Base-by-base conservation (phyloP, 2,329 filamentous ascomycete species). In the Arthroderma sp. region DNA sequence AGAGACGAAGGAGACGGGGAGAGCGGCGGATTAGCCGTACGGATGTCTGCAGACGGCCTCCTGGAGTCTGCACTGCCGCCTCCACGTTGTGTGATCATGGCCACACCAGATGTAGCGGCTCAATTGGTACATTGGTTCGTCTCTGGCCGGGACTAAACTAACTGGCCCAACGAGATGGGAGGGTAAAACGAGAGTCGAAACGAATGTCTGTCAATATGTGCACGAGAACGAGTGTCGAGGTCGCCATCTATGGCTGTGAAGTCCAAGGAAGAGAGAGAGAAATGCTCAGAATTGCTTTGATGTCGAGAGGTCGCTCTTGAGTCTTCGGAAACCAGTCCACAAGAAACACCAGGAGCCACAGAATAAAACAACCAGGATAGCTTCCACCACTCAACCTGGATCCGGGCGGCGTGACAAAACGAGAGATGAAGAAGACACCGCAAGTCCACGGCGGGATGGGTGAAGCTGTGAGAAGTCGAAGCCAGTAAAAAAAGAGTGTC, bases 21-120 rank as follows among this genome's bases (percentile, higher is more conserved):
- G 49, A 52, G 35, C 9, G 53, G 56, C 66, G 67, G 60, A 56
- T 55, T 33, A 35, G 56, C 38, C 49, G 33, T 37, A 63, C 64
- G 59, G 65, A 61, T 56, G 66, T 62, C 60, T 66, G 66, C 47
- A 56, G 59, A 49, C 13, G 52, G 31, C 47, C 43, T 47, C 33
- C 44, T 41, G 41, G 51, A 41, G 59, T 66, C 65, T 60, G 68
- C 65, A 66, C 61, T 67, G 61, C 63, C 58, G 60, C 65, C 66
- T 65, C 66, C 70, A 70, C 69, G 68, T 67, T 68, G 70, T 69
- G 70, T 73, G 71, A 72, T 71, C 71, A 73, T 73, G 69, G 71
- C 70, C 71, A 73, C 71, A 39, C 65, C 51, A 38, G 37, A 54
- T 31, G 38, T 17, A 54, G 51, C 33, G 33, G 31, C 33, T 19